Evolutionary conservation across 2,329 filamentous ascomycete species (phyloP), one percentile per base, ranked within the genome.

Genomic region (Ciborinia camelliae): DNA sequence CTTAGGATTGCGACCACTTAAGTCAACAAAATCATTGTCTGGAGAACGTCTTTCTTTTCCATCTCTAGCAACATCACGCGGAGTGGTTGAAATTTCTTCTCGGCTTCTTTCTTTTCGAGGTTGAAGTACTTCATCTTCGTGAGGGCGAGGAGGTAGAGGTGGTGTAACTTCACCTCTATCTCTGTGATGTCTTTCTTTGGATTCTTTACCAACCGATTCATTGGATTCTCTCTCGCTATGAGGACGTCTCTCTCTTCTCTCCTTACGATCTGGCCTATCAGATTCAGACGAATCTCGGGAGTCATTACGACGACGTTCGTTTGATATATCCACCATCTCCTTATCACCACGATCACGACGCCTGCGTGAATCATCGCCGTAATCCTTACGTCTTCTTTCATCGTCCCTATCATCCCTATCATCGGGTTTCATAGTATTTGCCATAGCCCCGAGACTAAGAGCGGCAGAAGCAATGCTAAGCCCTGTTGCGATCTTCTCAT

Each of bases 1-100:
- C 67, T 85, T 53, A 79, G 83, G 79, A n/a, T 77, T 30, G 37
- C 79, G 77, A 68, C 54, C 74, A 72, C 32, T 77, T 72, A 64
- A 67, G 65, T 74, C 71, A 26, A 70, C 47, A 30, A 65, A 62
- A 4, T 55, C 47, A 30, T 62, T 55, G 28, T 70, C 59, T 32
- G 68, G 60, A n/a, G 68, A 67, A 18, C 54, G 63, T 32, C 67
- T 63, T 1, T 66, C 66, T 48, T 64, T 63, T 18, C 53, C 23
- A 15, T 63, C 62, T 58, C 62, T 45, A 41, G 52, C 23, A 58
- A 50, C 35, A 20, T 65, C 63, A 43, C 41, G 52, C 48, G 52
- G 14, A 45, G 37, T n/a, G 3, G 32, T 8, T 4, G 32, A n/a
- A 10, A 52, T 23, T 43, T 66, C 66, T 20, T 65, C 61, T 35